A percentile compares a stretch with the other conserved stretches of the same genome.
phyloP scores from a whole-genome alignment of 352 stramenopile species.

The Pythium aquatile region DNA sequence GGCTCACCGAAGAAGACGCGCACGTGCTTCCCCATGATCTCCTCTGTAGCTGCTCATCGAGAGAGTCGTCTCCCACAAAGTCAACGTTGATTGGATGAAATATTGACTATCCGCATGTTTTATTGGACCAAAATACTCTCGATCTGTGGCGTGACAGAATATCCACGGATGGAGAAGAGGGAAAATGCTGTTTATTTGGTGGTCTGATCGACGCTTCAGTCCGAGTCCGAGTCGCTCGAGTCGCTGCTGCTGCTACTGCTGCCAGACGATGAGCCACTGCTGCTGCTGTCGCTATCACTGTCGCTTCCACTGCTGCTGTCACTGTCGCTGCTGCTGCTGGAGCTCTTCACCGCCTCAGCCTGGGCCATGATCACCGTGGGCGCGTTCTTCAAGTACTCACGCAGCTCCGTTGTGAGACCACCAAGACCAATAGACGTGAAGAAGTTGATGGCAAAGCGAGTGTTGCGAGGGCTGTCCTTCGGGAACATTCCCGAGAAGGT shows the following conservation, averaged over 20 bases:
- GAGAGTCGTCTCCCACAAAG: neutral
- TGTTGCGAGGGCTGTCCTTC: conserved; percentile 96
- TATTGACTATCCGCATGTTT: neutral
- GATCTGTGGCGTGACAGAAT: neutral
- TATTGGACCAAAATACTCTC: neutral
- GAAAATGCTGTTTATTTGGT: conserved; percentile 3
- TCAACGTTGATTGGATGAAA: conserved; percentile 3
- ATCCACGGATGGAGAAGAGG: neutral
- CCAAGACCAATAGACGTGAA: conserved; percentile 99
- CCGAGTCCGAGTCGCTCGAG: conserved; percentile 30
- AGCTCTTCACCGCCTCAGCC: conserved; percentile 29
- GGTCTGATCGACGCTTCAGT: conserved; percentile 22
- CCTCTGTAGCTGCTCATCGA: neutral
- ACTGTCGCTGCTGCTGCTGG: conserved; percentile 29
- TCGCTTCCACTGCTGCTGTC: conserved; percentile 38
- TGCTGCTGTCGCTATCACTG: conserved; percentile 38
- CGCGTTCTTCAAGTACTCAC: conserved; percentile 96
- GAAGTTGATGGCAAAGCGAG: conserved; percentile 99
- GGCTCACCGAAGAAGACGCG: conserved; percentile 45
- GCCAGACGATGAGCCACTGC: conserved; percentile 39
- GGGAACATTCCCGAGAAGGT: conserved; percentile 97
- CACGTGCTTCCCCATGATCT: conserved; percentile 22
- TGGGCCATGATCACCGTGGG: conserved; percentile 93
- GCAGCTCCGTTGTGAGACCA: conserved; percentile 95
- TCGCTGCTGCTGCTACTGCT: conserved; percentile 22